A percentile compares a stretch with the other conserved stretches of the same genome.
Evolutionary conservation across 805 yeast species (phyloP).

Genomic region (Metschnikowia sp.): DNA sequence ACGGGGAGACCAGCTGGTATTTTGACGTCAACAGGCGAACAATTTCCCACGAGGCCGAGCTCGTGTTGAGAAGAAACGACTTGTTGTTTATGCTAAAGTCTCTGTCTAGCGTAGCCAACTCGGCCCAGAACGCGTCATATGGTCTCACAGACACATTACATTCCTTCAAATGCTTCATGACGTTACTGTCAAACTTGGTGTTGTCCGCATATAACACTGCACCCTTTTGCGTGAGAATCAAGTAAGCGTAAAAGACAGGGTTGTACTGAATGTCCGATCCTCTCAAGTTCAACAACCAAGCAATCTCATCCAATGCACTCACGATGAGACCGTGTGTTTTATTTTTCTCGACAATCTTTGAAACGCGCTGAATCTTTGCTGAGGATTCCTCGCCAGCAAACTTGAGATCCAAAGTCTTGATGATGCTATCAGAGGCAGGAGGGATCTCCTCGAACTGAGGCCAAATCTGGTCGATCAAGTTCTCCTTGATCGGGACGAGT

Average conservation of each 20-base stretch:
- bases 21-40: constrained; percentile 31
- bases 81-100: constrained; percentile 29
- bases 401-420: constrained; percentile 48
- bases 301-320: constrained; percentile 49
- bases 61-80: constrained; percentile 29
- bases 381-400: constrained; percentile 63
- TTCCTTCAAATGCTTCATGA: constrained; percentile 22
- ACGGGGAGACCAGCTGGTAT: constrained; percentile 26
- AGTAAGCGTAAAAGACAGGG: constrained; percentile 49
- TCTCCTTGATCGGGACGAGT: constrained; percentile 47
- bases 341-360: constrained; percentile 18
- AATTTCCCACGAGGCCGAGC: constrained; percentile 38
- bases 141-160: constrained; percentile 32
- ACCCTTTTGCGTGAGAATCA: constrained; percentile 29
- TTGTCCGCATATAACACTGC: constrained; percentile 43
- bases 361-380: constrained; percentile 53
- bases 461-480: constrained; percentile 80
- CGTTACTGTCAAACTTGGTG: constrained; percentile 34
- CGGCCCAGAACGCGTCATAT: constrained; percentile 46
- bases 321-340: constrained; percentile 38
- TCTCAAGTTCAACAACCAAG: constrained; percentile 51
- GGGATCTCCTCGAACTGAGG: constrained; percentile 62
- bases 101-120: constrained; percentile 37
- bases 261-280: constrained; percentile 55
- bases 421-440: constrained; percentile 42